These are phyloP conservation scores for Capsicum chinense DNA, from an alignment of 257 asterid species.

Conservation along the genomic window DNA sequence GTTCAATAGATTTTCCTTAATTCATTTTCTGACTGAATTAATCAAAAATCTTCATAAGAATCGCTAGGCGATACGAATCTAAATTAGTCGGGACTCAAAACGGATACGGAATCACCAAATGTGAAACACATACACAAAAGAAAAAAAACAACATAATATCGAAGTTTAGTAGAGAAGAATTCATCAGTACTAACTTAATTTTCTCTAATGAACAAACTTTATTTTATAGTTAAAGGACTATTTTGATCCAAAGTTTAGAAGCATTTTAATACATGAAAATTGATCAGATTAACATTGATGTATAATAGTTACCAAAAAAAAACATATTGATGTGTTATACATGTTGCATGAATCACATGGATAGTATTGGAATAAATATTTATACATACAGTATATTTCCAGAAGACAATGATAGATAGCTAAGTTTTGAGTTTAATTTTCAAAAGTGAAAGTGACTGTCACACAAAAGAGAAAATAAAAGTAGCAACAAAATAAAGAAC, in stretches of 20 bases:
- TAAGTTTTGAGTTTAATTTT: conserved; percentile 25
- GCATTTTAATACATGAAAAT: background rate
- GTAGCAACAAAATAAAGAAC: conserved; percentile 14
- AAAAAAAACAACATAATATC: too few relatives aligned
- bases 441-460: conserved; percentile 26
- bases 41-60: too few relatives aligned
- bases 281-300: background rate
- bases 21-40: too few relatives aligned
- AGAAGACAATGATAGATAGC: conserved; percentile 25
- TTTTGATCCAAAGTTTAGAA: background rate
- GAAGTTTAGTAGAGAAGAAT: too few relatives aligned
- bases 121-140: too few relatives aligned
- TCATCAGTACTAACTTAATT: background rate
- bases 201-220: background rate
- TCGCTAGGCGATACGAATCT: too few relatives aligned
- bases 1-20: too few relatives aligned
- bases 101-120: too few relatives aligned
- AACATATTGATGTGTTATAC: background rate
- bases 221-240: background rate
- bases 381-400: too few relatives aligned
- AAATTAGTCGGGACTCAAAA: too few relatives aligned
- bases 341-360: conserved; percentile 22
- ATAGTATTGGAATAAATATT: background rate
- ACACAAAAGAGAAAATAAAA: background rate
- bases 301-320: too few relatives aligned